A percentile compares a stretch with the other conserved stretches of the same genome.
phyloP scores from a whole-genome alignment of 192 early-diverging fungal genomes.

The Backusella morwellensis region DNA sequence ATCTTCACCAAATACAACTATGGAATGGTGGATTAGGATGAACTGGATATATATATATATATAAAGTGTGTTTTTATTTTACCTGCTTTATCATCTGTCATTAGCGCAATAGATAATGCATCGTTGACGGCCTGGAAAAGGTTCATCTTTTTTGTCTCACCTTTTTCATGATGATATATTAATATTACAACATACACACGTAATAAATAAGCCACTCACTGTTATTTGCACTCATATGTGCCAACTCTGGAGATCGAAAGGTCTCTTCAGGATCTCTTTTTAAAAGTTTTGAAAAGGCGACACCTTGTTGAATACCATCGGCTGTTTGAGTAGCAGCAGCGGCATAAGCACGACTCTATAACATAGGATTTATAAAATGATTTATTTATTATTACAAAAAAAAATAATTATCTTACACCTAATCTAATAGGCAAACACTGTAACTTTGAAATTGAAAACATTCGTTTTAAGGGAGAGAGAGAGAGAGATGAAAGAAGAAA shows the following conservation, averaged over 20 bases:
- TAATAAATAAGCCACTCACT: constrained; percentile 30
- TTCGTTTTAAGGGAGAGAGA: not conserved
- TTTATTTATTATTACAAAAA: not conserved
- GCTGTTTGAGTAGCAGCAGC: constrained; percentile 54
- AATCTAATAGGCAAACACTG: not conserved
- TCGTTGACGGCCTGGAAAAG: constrained; percentile 94
- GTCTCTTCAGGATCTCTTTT: constrained; percentile 70
- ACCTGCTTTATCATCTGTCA: constrained; percentile 84
- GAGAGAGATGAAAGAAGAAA: not conserved
- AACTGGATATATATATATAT: not conserved
- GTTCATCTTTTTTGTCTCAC: constrained; percentile 88
- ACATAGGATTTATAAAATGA: not conserved
- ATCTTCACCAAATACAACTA: constrained; percentile 96
- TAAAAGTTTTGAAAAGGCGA: constrained; percentile 78
- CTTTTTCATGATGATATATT: constrained; percentile 24
- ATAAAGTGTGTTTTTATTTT: not conserved
- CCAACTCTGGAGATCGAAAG: constrained; percentile 68
- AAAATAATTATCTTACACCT: not conserved
- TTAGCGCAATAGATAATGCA: constrained; percentile 85
- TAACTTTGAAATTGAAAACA: not conserved
- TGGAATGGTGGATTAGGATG: too few species aligned
- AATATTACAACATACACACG: not conserved
- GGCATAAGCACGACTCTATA: constrained; percentile 12
- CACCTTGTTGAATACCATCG: constrained; percentile 81
- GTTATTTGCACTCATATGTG: constrained; percentile 50